These are phyloP conservation scores for Suhomyces anneliseae DNA, from an alignment of 1,139 yeast genomes.

Conservation along the genomic window DNA sequence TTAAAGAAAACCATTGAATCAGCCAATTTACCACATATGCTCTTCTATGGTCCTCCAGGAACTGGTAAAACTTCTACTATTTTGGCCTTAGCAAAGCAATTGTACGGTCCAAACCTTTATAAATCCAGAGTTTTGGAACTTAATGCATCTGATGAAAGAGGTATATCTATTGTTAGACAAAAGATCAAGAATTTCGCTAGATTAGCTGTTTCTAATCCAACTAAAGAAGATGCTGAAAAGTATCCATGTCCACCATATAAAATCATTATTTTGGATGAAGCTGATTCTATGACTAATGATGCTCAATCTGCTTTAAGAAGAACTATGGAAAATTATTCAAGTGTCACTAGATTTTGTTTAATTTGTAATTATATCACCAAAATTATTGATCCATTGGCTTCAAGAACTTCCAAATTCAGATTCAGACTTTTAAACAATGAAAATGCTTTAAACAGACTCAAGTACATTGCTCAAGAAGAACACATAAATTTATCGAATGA, in stretches of 20 bases:
- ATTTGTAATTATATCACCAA: constrained; percentile 95
- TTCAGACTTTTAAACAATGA: constrained; percentile 74
- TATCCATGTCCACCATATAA: constrained; percentile 97
- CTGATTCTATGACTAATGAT: constrained; percentile 98
- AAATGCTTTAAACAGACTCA: constrained; percentile 68
- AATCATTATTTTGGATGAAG: constrained; percentile 85
- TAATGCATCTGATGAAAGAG: constrained; percentile 96
- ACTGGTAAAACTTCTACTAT: constrained; percentile 96
- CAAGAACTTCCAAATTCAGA: constrained; percentile 93
- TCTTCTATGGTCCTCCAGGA: constrained; percentile 97
- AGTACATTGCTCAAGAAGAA: constrained; percentile 57
- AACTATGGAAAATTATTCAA: constrained; percentile 94
- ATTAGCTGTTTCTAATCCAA: constrained; percentile 78
- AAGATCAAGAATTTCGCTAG: constrained; percentile 92
- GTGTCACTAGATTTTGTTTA: constrained; percentile 87
- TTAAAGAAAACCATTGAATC: constrained; percentile 74
- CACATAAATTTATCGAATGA: constrained; percentile 44
- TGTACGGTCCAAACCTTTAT: constrained; percentile 70
- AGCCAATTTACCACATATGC: constrained; percentile 90
- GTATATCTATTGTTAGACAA: constrained; percentile 89
- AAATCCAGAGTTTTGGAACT: constrained; percentile 83
- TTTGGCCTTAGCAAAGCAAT: constrained; percentile 79
- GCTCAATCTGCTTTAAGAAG: constrained; percentile 95
- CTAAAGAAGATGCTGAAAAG: constrained; percentile 59
- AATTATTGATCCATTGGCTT: constrained; percentile 93